These are phyloP conservation scores for Vaucheria bursata DNA, from an alignment of 352 stramenopile genomes.

Conservation along the genomic window DNA sequence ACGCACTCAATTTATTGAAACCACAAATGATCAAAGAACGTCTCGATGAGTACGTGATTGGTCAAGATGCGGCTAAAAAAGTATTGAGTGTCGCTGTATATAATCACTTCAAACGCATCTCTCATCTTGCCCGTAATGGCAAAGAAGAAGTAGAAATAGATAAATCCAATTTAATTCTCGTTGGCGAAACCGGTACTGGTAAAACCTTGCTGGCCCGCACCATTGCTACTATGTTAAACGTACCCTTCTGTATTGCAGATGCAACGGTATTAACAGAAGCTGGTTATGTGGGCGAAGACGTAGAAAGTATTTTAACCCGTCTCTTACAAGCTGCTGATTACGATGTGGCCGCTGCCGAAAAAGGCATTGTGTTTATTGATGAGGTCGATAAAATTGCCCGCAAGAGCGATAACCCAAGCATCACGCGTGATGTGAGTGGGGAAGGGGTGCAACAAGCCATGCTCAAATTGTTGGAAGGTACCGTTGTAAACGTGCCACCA, in stretches of 20 bases:
- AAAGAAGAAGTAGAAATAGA: conserved; percentile 78
- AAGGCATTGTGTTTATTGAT: conserved; percentile 94
- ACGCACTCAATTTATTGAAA: conserved; percentile 52
- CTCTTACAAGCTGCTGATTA: conserved; percentile 88
- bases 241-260: conserved; percentile 91
- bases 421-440: conserved; percentile 91
- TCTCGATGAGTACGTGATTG: conserved; percentile 92
- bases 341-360: conserved; percentile 84
- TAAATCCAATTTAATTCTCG: conserved; percentile 92
- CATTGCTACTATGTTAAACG: conserved; percentile 81
- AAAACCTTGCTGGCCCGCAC: conserved; percentile 94
- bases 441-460: conserved; percentile 95
- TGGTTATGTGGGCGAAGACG: conserved; percentile 94
- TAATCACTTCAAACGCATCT: conserved; percentile 94
- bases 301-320: conserved; percentile 93
- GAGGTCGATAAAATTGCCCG: conserved; percentile 83
- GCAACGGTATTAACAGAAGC: conserved; percentile 90
- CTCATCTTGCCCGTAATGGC: no score
- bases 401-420: conserved; percentile 69
- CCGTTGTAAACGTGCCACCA: conserved; percentile 88
- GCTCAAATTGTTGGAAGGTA: conserved; percentile 95
- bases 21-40: conserved; percentile 83
- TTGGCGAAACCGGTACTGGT: conserved; percentile 83
- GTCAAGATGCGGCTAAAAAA: conserved; percentile 91
- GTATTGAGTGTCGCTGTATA: conserved; percentile 85